Percentiles rank a stretch among this genome's conserved stretches.
Conservation (phyloP, 495 filamentous ascomycete genomes). For the Trichoderma asperelloides region DNA sequence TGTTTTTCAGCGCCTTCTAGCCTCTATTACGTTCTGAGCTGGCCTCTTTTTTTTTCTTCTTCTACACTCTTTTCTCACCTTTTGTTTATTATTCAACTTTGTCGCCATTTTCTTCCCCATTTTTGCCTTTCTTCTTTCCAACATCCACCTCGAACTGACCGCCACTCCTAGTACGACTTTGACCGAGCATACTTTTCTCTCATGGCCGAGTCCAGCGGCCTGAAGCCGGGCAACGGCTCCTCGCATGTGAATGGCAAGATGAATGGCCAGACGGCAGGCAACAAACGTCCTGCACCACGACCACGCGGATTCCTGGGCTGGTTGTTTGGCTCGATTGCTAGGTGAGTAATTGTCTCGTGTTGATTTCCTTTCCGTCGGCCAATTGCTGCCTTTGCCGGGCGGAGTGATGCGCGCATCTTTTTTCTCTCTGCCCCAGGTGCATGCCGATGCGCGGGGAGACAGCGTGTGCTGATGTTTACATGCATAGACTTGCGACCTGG, state of each 20-base stretch:
- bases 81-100: background rate
- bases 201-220: constrained; percentile 8
- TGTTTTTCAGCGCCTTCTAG: background rate
- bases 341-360: background rate
- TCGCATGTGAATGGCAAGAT: constrained; percentile 8
- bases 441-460: constrained; percentile 56
- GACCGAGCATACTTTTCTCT: background rate
- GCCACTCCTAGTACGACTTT: background rate
- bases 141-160: background rate
- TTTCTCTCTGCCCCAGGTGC: constrained; percentile 26
- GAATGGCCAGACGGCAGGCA: constrained; percentile 21
- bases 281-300: constrained; percentile 16
- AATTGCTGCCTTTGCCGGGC: background rate
- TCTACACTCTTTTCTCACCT: background rate
- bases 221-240: constrained; percentile 10
- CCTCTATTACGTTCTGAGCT: background rate
- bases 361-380: background rate
- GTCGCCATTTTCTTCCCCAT: background rate
- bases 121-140: background rate
- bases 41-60: background rate
- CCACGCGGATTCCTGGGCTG: background rate
- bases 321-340: background rate
- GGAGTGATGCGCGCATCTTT: constrained; percentile 20
- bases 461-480: constrained; percentile 16
- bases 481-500: constrained; percentile 67